These are phyloP conservation scores for Tetrahymena borealis DNA, from an alignment of 73 alveolate species.

Conservation along the genomic window DNA sequence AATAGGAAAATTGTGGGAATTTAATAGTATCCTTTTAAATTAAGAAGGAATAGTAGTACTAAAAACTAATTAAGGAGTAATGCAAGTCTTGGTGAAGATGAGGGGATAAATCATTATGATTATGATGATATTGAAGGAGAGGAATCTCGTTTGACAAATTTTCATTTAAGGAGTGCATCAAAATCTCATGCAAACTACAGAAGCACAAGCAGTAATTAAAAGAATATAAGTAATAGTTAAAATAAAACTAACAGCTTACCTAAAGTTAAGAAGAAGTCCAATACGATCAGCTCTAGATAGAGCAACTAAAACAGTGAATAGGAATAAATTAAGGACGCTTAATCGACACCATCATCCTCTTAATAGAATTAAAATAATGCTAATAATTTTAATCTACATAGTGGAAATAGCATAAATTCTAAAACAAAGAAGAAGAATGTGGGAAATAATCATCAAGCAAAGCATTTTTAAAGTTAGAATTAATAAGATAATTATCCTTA, in stretches of 20 bases:
- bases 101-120: not conserved
- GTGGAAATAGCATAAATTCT: no score
- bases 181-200: no score
- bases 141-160: not conserved
- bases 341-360: not conserved
- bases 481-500: not conserved
- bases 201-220: no score
- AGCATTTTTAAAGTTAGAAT: not conserved
- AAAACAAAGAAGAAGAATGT: no score
- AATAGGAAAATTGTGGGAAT: not conserved
- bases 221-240: no score
- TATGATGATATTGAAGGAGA: not conserved
- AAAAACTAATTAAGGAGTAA: not conserved
- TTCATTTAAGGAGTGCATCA: no score
- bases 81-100: not conserved
- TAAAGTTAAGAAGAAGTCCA: not conserved
- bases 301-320: not conserved
- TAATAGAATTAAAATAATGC: not conserved
- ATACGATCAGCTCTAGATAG: not conserved
- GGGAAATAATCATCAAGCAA: no score
- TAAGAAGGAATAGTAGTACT: not conserved
- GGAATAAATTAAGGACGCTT: not conserved
- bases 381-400: no score
- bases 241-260: not conserved
- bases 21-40: not conserved